Evolutionary conservation across 2,329 filamentous ascomycete species (phyloP), one percentile per base, ranked within the genome.

Genomic region (Xylariaceae sp.): DNA sequence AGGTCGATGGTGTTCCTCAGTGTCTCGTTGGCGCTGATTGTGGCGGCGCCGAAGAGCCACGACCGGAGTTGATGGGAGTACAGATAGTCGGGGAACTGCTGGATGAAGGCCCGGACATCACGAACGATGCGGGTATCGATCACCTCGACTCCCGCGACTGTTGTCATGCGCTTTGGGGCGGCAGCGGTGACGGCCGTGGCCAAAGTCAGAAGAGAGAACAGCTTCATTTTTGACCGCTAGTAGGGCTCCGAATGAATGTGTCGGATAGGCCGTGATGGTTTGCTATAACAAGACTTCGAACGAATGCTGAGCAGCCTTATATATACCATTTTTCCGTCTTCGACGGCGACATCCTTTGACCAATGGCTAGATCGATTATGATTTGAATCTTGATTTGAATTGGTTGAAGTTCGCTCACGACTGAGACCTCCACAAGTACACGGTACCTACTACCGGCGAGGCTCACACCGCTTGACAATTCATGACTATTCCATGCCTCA

Each of bases 61-160:
- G 49, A 57, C 10, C 56, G 46, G 51, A 59, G 55, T 36, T 55
- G 47, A 29, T 60, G 56, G 30, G 53, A 56, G 45, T 55, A 60
- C 18, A 56, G 47, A 41, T 54, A 59, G 48, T 53, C 49, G 3
- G 51, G 53, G 47, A 61, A 60, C 46, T 54, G 3, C 45, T 49
- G 44, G 36, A 59, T 57, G 21, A 55, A 19, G n/a, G 46, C 40
- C 32, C 49, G 56, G 10, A 47, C 54, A 47, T 58, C 56, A 13
- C 58, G 56, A 9, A 61, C 54, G 18, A 59, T 57, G 18, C 43
- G 53, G 10, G 58, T 59, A 36, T 61, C 43, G 56, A 61, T 54
- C 29, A 59, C 54, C 26, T 61, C 54, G 30, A 61, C 56, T 16
- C 56, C 56, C 13, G 53, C 56, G 34, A 61, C 52, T 49, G 29